These are phyloP conservation scores for Boletus reticuloceps DNA, from an alignment of 768 basidiomycete species.

Conservation along the genomic window DNA sequence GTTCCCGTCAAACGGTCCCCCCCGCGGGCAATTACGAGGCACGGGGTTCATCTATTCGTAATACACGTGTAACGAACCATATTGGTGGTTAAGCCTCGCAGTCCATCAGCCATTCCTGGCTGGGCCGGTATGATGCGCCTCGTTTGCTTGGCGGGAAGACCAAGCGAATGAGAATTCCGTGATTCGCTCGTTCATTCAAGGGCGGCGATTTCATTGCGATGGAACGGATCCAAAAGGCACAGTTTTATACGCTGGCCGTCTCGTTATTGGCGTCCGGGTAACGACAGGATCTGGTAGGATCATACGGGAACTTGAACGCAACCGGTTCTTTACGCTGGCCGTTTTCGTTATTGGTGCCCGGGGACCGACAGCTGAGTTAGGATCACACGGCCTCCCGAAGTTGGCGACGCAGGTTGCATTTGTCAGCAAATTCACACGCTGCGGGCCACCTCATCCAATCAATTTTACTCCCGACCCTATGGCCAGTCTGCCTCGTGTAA, in stretches of 20 bases:
- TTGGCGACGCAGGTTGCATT: slow-evolving; percentile 25
- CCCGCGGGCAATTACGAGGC: slow-evolving; percentile 12
- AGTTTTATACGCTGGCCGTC: slow-evolving; percentile 11
- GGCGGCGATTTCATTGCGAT: slow-evolving; percentile 2
- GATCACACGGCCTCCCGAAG: slow-evolving; percentile 23
- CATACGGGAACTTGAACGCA: slow-evolving; percentile 11
- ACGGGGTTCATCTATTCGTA: slow-evolving; percentile 16
- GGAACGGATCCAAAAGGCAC: slow-evolving; percentile 13
- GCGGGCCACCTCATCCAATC: slow-evolving; percentile 2
- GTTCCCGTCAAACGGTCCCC: slow-evolving; percentile 20
- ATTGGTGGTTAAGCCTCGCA: slow-evolving; percentile 10
- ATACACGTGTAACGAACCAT: slow-evolving; percentile 21
- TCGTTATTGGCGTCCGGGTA: slow-evolving; percentile 9
- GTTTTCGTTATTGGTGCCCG: slow-evolving; percentile 3
- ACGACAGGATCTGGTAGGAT: slow-evolving; percentile 15
- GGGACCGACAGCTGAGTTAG: slow-evolving; percentile 10
- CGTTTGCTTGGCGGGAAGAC: not conserved
- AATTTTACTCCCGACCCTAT: slow-evolving; percentile 26
- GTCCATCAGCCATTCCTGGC: slow-evolving; percentile 2
- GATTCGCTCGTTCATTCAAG: slow-evolving; percentile 6
- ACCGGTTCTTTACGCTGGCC: not conserved
- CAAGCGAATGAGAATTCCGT: not conserved
- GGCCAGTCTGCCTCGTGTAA: slow-evolving; percentile 26
- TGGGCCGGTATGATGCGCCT: not conserved
- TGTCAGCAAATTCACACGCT: slow-evolving; percentile 24